phyloP scores from a whole-genome alignment of 2,329 filamentous ascomycete species.

The Emmonsiellopsis sp. region DNA sequence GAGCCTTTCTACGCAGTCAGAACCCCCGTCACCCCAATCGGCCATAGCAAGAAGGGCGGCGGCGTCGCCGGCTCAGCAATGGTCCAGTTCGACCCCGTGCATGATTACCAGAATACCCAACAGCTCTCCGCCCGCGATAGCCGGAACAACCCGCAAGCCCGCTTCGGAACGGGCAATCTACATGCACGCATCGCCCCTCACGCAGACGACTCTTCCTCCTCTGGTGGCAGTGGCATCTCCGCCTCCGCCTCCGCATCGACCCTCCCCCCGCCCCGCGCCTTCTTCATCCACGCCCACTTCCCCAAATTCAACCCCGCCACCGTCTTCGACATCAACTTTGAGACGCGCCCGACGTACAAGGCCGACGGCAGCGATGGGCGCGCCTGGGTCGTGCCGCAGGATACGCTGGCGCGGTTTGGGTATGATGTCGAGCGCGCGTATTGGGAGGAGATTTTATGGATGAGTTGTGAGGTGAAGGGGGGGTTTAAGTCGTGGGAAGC shows the following conservation, averaged over 20 bases:
- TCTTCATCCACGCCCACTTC: constrained; percentile 33
- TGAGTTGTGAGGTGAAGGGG: constrained; percentile 28
- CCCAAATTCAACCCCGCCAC: constrained; percentile 34
- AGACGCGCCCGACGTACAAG: constrained; percentile 26
- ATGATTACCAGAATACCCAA: constrained; percentile 37
- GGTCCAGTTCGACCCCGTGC: constrained; percentile 31
- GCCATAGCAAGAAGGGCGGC: constrained; percentile 13
- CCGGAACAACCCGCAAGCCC: constrained; percentile 19
- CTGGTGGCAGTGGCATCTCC: too few relatives aligned
- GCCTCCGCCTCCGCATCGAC: constrained; percentile 11
- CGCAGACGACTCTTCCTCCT: too few relatives aligned
- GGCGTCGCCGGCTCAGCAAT: constrained; percentile 28
- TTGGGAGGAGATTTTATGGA: constrained; percentile 31
- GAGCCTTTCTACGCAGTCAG: constrained; percentile 35
- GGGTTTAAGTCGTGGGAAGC: constrained; percentile 25
- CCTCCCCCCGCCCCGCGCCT: constrained; percentile 21
- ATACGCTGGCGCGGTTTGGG: constrained; percentile 19
- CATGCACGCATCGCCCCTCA: too few relatives aligned
- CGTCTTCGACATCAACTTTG: constrained; percentile 25
- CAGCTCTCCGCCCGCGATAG: constrained; percentile 25
- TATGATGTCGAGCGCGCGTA: constrained; percentile 28
- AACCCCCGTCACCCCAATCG: constrained; percentile 24
- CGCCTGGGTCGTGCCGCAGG: constrained; percentile 26
- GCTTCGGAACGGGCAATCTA: constrained; percentile 17
- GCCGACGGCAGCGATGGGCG: constrained; percentile 23